Percentiles rank a stretch among this genome's conserved stretches.
These are phyloP conservation scores for Hymenoscyphus scutula DNA, from an alignment of 2,329 filamentous ascomycete genomes.

Conservation along the genomic window DNA sequence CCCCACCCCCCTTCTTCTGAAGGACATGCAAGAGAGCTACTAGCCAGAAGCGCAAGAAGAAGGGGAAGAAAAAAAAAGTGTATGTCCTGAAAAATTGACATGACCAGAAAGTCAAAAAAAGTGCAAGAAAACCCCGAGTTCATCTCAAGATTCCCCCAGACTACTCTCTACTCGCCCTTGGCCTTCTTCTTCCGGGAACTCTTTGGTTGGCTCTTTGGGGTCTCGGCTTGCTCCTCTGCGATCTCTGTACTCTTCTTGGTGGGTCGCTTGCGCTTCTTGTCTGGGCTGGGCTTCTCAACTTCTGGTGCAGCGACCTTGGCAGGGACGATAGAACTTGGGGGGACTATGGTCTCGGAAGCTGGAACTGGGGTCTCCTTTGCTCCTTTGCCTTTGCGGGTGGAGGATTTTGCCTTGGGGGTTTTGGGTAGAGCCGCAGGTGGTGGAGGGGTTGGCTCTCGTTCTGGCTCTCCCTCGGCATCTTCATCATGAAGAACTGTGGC, in stretches of 20 bases:
- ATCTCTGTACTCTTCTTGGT: slow-evolving; percentile 46
- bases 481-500: slow-evolving; percentile 25
- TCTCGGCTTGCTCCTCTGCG: slow-evolving; percentile 45
- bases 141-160: not conserved
- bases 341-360: slow-evolving; percentile 22
- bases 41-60: not conserved
- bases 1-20: not conserved
- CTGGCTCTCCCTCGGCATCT: slow-evolving; percentile 42
- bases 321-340: slow-evolving; percentile 24
- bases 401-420: slow-evolving; percentile 54
- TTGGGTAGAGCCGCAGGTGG: slow-evolving; percentile 41
- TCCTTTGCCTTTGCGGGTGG: slow-evolving; percentile 38
- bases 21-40: not conserved
- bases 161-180: slow-evolving; percentile 53
- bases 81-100: slow-evolving; percentile 3
- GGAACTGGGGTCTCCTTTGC: slow-evolving; percentile 21
- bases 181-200: slow-evolving; percentile 37
- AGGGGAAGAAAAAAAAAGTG: too few species aligned
- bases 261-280: slow-evolving; percentile 61
- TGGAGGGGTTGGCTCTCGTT: slow-evolving; percentile 43
- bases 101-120: not conserved
- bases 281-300: slow-evolving; percentile 45
- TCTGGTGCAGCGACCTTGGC: slow-evolving; percentile 23
- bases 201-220: slow-evolving; percentile 31
- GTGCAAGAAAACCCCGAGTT: not conserved